Evolutionary conservation across 768 basidiomycete species (phyloP).

Genomic region (Daedaleopsis sinensis): DNA sequence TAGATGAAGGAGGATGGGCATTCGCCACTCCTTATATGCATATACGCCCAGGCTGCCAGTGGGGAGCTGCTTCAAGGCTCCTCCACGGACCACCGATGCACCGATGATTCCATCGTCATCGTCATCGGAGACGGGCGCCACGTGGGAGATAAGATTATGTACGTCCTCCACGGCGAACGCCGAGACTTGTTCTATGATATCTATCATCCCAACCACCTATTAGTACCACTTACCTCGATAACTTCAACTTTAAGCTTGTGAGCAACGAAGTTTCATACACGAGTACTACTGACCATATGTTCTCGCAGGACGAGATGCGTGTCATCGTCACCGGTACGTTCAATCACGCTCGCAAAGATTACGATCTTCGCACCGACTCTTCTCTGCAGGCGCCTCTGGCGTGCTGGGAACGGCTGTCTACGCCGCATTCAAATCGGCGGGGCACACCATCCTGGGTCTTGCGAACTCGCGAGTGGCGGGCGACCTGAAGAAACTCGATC

Average conservation of each 20-base stretch:
- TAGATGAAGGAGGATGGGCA: not conserved
- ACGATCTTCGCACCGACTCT: not conserved
- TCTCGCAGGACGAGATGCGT: slow-evolving; percentile 37
- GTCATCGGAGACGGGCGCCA: not conserved
- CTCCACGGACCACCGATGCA: too few relatives aligned
- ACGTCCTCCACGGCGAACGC: not conserved
- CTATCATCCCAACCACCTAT: too few relatives aligned
- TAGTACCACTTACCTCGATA: not conserved
- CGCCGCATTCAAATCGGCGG: slow-evolving; percentile 56
- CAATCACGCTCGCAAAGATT: not conserved
- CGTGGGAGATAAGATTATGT: slow-evolving; percentile 4
- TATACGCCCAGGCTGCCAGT: too few relatives aligned
- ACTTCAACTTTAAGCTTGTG: too few relatives aligned
- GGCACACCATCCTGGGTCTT: slow-evolving; percentile 62
- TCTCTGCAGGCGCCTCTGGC: slow-evolving; percentile 80
- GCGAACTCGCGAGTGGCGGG: slow-evolving; percentile 66
- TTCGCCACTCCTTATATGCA: too few relatives aligned
- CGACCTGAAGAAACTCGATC: slow-evolving; percentile 63
- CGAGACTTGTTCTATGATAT: not conserved
- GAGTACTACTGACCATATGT: not conserved
- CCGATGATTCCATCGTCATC: slow-evolving; percentile 22
- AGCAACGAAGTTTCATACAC: not conserved
- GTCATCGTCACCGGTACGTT: slow-evolving; percentile 36
- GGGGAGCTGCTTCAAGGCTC: not conserved
- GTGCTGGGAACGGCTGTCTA: slow-evolving; percentile 84